These are phyloP conservation scores for Chaetothyriales sp. DNA, from an alignment of 2,329 filamentous ascomycete genomes.

Conservation along the genomic window DNA sequence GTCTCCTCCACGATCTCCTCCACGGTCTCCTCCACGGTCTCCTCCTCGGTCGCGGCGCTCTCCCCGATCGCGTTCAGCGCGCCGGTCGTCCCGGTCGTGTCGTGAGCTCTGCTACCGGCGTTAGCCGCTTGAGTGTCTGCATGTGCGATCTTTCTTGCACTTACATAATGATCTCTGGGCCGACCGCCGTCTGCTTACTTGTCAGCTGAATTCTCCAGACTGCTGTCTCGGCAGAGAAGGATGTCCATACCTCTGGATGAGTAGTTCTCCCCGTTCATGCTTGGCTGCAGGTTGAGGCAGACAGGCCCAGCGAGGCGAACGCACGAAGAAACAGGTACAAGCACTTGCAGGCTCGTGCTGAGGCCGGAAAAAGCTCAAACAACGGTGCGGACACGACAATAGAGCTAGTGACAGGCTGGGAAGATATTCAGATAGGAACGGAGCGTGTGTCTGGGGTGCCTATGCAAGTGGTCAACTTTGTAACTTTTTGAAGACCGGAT, in stretches of 20 bases:
- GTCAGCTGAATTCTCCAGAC: conserved; percentile 20
- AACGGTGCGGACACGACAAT: too few species aligned
- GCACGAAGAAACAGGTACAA: not conserved
- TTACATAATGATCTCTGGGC: conserved; percentile 40
- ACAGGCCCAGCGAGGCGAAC: not conserved
- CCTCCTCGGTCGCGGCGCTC: conserved; percentile 25
- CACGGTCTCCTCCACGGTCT: conserved; percentile 27
- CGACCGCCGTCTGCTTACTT: conserved; percentile 33
- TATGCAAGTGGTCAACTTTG: not conserved
- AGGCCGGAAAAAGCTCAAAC: not conserved
- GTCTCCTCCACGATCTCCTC: conserved; percentile 27
- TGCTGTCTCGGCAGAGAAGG: conserved; percentile 18
- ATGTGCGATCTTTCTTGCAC: conserved; percentile 14
- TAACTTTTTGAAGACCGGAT: not conserved
- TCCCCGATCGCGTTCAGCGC: conserved; percentile 15
- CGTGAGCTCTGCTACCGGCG: conserved; percentile 27
- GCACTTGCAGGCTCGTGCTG: too few species aligned
- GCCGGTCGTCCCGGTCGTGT: conserved; percentile 33
- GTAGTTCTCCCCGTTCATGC: conserved; percentile 77
- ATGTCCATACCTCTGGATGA: conserved; percentile 52
- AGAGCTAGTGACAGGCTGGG: too few species aligned
- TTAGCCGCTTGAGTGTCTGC: conserved; percentile 12
- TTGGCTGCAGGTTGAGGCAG: conserved; percentile 17
- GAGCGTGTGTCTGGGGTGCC: not conserved
- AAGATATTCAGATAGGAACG: too few species aligned